Percentiles rank a stretch among this genome's conserved stretches.
These are phyloP conservation scores for Mrakia gelida DNA, from an alignment of 768 basidiomycete species.

Conservation along the genomic window DNA sequence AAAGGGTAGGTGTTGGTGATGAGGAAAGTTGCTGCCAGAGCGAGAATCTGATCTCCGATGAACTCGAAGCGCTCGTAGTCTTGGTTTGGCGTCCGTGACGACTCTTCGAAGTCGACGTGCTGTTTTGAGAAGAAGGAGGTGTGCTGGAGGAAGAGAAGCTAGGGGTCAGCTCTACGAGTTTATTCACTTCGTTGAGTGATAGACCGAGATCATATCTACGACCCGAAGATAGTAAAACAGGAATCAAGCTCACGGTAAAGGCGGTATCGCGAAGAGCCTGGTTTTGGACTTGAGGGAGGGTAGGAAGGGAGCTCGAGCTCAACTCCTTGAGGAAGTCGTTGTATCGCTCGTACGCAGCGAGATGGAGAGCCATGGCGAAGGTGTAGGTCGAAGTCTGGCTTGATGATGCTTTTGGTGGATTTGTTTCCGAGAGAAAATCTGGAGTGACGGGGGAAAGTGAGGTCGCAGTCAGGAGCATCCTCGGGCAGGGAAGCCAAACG, in stretches of 20 bases:
- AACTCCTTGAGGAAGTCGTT: background rate
- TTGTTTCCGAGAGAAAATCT: no score
- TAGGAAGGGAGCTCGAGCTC: background rate
- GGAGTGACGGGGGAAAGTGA: no score
- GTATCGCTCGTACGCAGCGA: background rate
- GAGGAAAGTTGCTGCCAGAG: background rate
- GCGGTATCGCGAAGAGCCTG: background rate
- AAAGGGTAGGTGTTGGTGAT: slow-evolving; percentile 4
- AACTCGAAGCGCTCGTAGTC: slow-evolving; percentile 3
- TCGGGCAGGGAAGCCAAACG: no score
- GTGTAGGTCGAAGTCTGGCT: no score
- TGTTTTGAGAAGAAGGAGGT: background rate
- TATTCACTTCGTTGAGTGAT: no score
- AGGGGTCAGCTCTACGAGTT: no score
- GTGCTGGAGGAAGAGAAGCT: background rate
- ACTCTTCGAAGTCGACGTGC: slow-evolving; percentile 7
- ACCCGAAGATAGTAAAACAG: background rate
- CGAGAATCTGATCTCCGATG: slow-evolving; percentile 10
- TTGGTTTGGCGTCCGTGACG: background rate
- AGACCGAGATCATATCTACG: no score
- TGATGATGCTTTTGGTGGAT: no score
- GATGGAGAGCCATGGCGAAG: no score
- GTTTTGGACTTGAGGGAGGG: background rate
- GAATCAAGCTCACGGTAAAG: background rate
- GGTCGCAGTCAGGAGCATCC: no score